Conservation (phyloP, 768 basidiomycete genomes). For the Xerocomellus dryophilus region DNA sequence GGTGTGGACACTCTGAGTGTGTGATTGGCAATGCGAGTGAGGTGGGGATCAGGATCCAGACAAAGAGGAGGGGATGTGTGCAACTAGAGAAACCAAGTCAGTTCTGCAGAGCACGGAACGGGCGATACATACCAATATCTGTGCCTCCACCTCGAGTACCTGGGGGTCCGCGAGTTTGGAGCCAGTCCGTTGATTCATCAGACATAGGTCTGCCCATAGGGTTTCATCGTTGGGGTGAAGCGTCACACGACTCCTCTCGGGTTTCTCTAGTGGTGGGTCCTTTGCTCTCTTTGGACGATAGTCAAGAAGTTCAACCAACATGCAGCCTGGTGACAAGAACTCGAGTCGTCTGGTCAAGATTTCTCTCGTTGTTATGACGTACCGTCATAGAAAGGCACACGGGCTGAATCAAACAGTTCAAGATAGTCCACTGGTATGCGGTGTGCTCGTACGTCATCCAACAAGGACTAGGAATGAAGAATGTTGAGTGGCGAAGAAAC, state of each 20-base stretch:
- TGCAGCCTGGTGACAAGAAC: conserved; percentile 53
- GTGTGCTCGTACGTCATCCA: conserved; percentile 80
- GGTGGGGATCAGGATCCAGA: conserved; percentile 74
- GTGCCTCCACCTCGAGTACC: conserved; percentile 70
- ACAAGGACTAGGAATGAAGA: conserved; percentile 50
- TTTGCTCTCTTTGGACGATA: conserved; percentile 60
- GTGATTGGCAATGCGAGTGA: conserved; percentile 73
- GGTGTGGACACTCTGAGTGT: conserved; percentile 71
- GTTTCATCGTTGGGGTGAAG: conserved; percentile 77
- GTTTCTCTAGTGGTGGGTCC: conserved; percentile 56
- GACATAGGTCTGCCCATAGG: conserved; percentile 75
- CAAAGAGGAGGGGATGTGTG: conserved; percentile 75
- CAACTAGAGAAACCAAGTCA: conserved; percentile 43
- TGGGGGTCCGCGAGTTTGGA: conserved; percentile 68
- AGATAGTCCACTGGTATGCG: conserved; percentile 85
- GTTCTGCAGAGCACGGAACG: neutral
- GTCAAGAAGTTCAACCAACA: conserved; percentile 82
- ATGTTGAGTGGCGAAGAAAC: conserved; percentile 4
- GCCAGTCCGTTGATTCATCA: conserved; percentile 57
- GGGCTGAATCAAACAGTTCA: conserved; percentile 70
- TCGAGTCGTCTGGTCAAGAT: neutral
- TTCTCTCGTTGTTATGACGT: conserved; percentile 17
- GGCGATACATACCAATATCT: conserved; percentile 54
- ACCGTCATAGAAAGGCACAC: conserved; percentile 85
- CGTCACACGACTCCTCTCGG: conserved; percentile 66